phyloP scores from a whole-genome alignment of 495 filamentous ascomycete species.

The Podospora tetraspora region DNA sequence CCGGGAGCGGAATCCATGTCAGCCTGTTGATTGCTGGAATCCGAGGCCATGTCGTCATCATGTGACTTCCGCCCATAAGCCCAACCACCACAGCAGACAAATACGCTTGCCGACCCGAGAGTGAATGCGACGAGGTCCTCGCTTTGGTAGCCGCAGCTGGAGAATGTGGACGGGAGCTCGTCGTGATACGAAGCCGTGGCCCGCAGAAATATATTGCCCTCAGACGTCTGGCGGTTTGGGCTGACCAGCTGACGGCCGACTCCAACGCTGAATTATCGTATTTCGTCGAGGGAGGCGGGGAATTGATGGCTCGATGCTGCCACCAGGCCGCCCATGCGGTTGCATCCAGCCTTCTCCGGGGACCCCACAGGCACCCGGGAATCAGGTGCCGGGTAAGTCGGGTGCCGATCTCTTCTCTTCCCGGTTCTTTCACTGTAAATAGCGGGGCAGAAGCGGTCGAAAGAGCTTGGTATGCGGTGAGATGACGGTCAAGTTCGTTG shows the following conservation, averaged over 20 bases:
- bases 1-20: neutral
- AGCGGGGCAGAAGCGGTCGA: neutral
- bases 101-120: neutral
- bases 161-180: neutral
- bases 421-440: neutral
- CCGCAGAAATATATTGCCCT: neutral
- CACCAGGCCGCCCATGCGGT: neutral
- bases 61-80: neutral
- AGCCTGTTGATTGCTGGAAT: neutral
- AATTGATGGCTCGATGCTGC: neutral
- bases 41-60: neutral
- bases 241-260: constrained; percentile 6
- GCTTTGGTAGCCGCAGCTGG: neutral
- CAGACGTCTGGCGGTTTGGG: neutral
- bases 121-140: neutral
- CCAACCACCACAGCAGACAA: neutral
- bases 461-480: neutral
- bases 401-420: neutral
- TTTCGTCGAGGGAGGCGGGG: constrained; percentile 1
- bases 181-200: neutral
- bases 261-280: constrained; percentile 3
- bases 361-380: neutral
- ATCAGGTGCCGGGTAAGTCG: constrained; percentile 5
- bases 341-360: neutral
- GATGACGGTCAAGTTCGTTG: neutral